Base-by-base conservation (phyloP, 495 filamentous ascomycete species). In the Letharia lupina region DNA sequence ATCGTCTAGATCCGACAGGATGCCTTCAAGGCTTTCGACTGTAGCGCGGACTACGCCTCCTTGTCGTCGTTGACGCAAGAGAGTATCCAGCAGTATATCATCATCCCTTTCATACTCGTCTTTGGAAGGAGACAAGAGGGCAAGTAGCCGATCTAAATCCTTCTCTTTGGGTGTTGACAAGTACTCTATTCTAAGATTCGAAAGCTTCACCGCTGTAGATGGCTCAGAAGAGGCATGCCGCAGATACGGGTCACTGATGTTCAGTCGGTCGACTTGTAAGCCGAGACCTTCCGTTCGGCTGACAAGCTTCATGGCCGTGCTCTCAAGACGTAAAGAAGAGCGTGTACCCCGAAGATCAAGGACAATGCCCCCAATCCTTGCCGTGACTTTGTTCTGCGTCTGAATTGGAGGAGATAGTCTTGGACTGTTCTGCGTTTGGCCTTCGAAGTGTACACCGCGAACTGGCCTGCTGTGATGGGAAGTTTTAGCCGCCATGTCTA, bases 41-140 rank as follows among this genome's bases (percentile, higher is more conserved):
- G 82, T 86, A 33, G 88, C 73, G 47, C 90, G 87, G 56, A 96
- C 81, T 23, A 97, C 88, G n/a, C 88, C 83, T 3, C 93, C 95
- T 73, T 97, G 93, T 70, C 86, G 84, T 63, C 95, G 80, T 74
- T 99, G 95, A n/a, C 90, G 83, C 33, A 98, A 77, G 3, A 99
- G 81, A 0, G 89, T 96, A 67, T 98, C 94, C 15, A 98, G 81
- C 78, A 99, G 85, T 65, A 99, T 96, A 71, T 97, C 95, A 70
- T 96, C 92, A 67, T 92, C 89, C 57, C 89, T 84, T 64, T 95
- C 92, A 71, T 95, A 97, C 68, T 91, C 92, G 74, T 94, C 85
- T 67, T 91, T 93, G 3, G 92, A 96, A 0, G 95, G 95, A 13
- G 89, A 96, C 56, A 98, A 86, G 33, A 99, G 80, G 41, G 88